Evolutionary conservation across 805 yeast genomes (phyloP).

Genomic region (Schwanniomyces polymorphus): DNA sequence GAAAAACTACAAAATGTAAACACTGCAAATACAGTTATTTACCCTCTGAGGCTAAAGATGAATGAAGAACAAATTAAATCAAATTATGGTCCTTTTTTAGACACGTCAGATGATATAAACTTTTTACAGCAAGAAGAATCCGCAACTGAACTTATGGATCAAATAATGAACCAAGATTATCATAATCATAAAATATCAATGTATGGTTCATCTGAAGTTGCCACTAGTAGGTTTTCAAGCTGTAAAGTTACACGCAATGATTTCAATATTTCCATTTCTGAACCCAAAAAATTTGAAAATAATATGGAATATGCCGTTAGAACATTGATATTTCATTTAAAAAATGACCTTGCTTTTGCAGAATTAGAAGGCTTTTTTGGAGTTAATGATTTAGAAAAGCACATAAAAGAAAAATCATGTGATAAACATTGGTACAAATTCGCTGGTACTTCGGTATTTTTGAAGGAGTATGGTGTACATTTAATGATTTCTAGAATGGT

Average conservation of each 20-base stretch:
- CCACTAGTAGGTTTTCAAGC: neutral
- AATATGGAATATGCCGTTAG: conserved; percentile 1
- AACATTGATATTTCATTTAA: conserved; percentile 3
- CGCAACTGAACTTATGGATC: neutral
- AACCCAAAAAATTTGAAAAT: conserved; percentile 2
- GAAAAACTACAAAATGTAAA: neutral
- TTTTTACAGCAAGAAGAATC: neutral
- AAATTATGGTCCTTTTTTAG: neutral
- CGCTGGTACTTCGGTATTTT: conserved; percentile 32
- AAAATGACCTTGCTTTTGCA: conserved; percentile 8
- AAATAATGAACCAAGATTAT: neutral
- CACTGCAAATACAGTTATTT: neutral
- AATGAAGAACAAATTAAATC: neutral
- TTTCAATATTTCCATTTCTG: conserved; percentile 2
- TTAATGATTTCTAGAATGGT: conserved; percentile 28
- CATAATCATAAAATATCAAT: conserved; percentile 1
- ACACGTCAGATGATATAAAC: neutral
- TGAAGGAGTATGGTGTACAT: conserved; percentile 31
- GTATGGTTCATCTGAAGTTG: neutral
- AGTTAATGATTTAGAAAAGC: conserved; percentile 7
- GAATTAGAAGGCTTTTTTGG: conserved; percentile 5
- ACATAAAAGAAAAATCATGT: conserved; percentile 5
- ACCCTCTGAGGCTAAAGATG: neutral
- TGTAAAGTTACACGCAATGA: neutral
- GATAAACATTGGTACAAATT: conserved; percentile 29